Conservation (phyloP, 352 stramenopile genomes). For the Blastocystis sp. region DNA sequence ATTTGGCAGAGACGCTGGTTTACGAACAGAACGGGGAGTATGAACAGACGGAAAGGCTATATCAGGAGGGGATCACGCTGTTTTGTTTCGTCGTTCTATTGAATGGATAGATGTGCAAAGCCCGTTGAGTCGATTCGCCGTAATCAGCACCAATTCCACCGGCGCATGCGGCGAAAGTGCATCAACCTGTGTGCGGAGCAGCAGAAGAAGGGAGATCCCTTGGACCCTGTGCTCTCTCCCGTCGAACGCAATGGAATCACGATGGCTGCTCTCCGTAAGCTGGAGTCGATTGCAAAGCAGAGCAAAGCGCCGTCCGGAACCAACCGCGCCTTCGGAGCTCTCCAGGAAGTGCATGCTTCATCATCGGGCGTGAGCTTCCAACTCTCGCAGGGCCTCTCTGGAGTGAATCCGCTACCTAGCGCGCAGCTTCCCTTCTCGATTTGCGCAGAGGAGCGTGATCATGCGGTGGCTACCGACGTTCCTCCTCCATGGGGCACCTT, state of each 20-base stretch:
- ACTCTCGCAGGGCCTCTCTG: constrained; percentile 5
- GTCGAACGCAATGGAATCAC: constrained; percentile 27
- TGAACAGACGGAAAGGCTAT: constrained; percentile 35
- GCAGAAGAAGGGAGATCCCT: neutral
- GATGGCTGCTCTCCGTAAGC: constrained; percentile 12
- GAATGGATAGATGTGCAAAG: constrained; percentile 20
- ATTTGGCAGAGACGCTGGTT: constrained; percentile 28
- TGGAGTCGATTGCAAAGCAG: constrained; percentile 5
- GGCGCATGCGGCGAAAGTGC: constrained; percentile 42
- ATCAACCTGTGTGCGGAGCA: constrained; percentile 51
- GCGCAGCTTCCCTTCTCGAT: constrained; percentile 19
- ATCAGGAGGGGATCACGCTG: constrained; percentile 54
- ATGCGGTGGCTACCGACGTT: too few relatives aligned
- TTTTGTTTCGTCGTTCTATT: neutral
- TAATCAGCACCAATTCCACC: constrained; percentile 58
- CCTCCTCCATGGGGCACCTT: constrained; percentile 9
- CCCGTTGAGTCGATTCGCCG: constrained; percentile 25
- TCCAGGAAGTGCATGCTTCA: constrained; percentile 8
- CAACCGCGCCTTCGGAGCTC: constrained; percentile 32
- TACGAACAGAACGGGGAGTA: constrained; percentile 55
- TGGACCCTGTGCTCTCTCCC: constrained; percentile 37
- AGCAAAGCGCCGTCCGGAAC: neutral
- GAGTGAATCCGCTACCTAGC: neutral
- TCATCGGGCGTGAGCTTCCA: neutral
- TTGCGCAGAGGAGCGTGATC: neutral